Conservation (phyloP, 768 basidiomycete species). For the Austroboletus festivus region DNA sequence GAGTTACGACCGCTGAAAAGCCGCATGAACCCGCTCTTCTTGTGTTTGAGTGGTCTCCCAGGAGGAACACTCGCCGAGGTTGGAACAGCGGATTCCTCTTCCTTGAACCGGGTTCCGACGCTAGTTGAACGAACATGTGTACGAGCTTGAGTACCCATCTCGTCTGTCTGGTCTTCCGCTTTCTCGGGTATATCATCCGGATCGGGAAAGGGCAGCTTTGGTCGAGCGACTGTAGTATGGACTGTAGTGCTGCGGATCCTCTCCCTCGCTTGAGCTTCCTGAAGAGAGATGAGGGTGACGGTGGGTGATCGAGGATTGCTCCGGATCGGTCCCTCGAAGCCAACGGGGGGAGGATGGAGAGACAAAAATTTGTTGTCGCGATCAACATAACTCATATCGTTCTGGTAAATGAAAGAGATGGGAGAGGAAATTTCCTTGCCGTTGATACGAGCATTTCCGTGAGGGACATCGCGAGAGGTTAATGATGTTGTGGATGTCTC, state of each 20-base stretch:
- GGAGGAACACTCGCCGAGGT: constrained; percentile 16
- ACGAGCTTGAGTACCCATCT: constrained; percentile 28
- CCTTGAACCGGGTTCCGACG: constrained; percentile 51
- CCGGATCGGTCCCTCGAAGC: constrained; percentile 46
- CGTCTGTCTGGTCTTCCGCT: constrained; percentile 20
- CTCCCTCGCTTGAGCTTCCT: constrained; percentile 71
- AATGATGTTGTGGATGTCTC: constrained; percentile 33
- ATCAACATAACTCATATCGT: constrained; percentile 26
- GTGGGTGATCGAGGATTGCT: constrained; percentile 46
- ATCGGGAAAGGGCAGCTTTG: constrained; percentile 33
- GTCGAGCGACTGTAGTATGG: constrained; percentile 27
- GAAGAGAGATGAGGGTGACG: constrained; percentile 69
- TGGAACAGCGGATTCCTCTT: constrained; percentile 35
- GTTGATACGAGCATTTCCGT: constrained; percentile 31
- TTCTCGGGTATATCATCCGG: constrained; percentile 27
- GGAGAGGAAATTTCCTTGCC: constrained; percentile 59
- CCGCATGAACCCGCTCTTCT: constrained; percentile 81
- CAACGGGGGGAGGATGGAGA: constrained; percentile 30
- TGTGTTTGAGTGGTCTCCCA: constrained; percentile 60
- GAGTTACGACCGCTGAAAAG: constrained; percentile 56
- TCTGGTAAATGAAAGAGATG: constrained; percentile 38
- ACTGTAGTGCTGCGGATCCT: constrained; percentile 53
- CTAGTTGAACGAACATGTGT: constrained; percentile 61
- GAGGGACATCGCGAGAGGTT: constrained; percentile 16
- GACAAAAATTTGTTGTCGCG: constrained; percentile 30